phyloP scores from a whole-genome alignment of 192 early-diverging fungal species.

The Backusella tuberculispora region DNA sequence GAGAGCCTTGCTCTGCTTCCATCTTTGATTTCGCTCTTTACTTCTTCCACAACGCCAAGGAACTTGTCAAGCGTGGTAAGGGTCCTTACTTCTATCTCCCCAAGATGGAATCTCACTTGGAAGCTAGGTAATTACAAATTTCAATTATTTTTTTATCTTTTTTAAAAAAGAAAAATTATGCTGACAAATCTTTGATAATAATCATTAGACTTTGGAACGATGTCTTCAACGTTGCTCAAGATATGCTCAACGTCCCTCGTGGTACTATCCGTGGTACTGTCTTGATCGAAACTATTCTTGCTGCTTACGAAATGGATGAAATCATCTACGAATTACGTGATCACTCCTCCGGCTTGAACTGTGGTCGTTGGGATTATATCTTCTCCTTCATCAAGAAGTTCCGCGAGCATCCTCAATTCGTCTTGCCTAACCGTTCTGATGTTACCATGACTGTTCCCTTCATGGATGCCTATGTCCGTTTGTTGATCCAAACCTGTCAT shows the following conservation, averaged over 20 bases:
- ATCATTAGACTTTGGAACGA: conserved; percentile 95
- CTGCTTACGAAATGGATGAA: conserved; percentile 99
- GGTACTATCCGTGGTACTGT: conserved; percentile 97
- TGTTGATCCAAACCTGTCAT: conserved; percentile 98
- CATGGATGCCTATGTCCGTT: conserved; percentile 97
- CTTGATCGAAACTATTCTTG: conserved; percentile 97
- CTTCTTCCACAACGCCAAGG: conserved; percentile 98
- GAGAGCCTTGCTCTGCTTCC: conserved; percentile 90
- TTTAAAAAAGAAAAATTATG: neutral
- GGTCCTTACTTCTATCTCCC: conserved; percentile 99
- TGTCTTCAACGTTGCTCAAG: conserved; percentile 94
- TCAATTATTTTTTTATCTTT: neutral
- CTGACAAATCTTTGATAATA: conserved; percentile 31
- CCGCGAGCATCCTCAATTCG: conserved; percentile 82
- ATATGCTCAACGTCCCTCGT: conserved; percentile 84
- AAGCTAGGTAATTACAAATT: conserved; percentile 59
- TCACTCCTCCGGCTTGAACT: conserved; percentile 98
- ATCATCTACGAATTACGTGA: conserved; percentile 99
- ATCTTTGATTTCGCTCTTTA: conserved; percentile 98
- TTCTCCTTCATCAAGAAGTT: conserved; percentile 99
- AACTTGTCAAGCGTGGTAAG: conserved; percentile 79
- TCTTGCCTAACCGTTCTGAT: conserved; percentile 89
- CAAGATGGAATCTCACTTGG: conserved; percentile 98
- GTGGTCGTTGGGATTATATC: conserved; percentile 99
- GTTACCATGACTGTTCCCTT: conserved; percentile 96